A percentile compares a stretch with the other conserved stretches of the same genome.
phyloP scores from a whole-genome alignment of 768 basidiomycete species.

The Cystobasidium ongulense region DNA sequence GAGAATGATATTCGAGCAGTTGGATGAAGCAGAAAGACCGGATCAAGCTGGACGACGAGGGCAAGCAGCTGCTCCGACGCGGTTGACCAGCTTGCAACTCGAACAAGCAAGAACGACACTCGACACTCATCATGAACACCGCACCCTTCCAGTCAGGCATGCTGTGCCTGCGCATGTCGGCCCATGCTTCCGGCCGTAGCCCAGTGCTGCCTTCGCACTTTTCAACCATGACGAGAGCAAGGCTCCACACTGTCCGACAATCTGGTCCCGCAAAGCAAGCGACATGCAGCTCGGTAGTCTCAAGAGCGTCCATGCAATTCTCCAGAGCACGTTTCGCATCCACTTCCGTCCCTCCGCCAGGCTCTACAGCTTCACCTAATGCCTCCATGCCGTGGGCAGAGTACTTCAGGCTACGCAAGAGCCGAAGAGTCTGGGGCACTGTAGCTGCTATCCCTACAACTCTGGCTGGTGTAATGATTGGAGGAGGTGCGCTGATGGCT shows the following conservation, averaged over 20 bases:
- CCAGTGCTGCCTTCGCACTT: neutral
- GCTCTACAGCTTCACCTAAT: neutral
- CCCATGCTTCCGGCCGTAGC: neutral
- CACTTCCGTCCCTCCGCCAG: neutral
- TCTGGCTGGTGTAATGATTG: slow-evolving; percentile 33
- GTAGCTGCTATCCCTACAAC: slow-evolving; percentile 39
- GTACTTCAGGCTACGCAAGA: slow-evolving; percentile 35
- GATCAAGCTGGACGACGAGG: neutral
- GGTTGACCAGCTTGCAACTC: neutral
- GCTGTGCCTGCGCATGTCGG: neutral
- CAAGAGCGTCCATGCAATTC: neutral
- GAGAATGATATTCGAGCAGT: neutral
- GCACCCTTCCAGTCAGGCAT: neutral
- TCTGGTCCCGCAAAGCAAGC: neutral
- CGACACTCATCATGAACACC: neutral
- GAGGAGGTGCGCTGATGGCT: slow-evolving; percentile 27
- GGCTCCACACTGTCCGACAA: neutral
- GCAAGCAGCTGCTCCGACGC: neutral
- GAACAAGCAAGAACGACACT: neutral
- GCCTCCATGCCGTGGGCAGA: slow-evolving; percentile 33
- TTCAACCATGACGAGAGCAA: slow-evolving; percentile 5
- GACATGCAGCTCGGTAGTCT: neutral
- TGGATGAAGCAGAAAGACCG: neutral
- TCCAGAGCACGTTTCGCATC: slow-evolving; percentile 9
- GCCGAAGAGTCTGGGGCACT: slow-evolving; percentile 35